Percentiles rank a stretch among this genome's conserved stretches.
phyloP scores from a whole-genome alignment of 768 basidiomycete species.

The Lyophyllum atratum region DNA sequence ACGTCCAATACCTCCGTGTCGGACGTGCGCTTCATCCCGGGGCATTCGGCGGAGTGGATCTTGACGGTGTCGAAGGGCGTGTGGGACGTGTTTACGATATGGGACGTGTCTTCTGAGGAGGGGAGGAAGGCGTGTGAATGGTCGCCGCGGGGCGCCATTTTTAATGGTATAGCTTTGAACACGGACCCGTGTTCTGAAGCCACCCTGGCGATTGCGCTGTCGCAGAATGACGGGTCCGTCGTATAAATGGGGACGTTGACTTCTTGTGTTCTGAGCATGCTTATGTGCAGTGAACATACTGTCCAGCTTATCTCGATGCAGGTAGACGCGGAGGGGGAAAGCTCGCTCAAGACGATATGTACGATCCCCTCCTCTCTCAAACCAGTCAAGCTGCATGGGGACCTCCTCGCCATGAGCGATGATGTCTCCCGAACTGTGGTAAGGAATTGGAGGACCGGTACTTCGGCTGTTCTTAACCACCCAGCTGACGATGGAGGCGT shows the following conservation, averaged over 20 bases:
- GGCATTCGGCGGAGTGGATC: conserved; percentile 42
- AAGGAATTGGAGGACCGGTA: conserved; percentile 53
- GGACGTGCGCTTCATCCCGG: conserved; percentile 55
- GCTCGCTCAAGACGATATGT: conserved; percentile 30
- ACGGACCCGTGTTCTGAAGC: conserved; percentile 43
- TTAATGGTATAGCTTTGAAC: conserved; percentile 56
- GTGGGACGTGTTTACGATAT: conserved; percentile 60
- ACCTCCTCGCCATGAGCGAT: conserved; percentile 57
- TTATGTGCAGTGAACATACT: conserved; percentile 26
- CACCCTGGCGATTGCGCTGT: conserved; percentile 51
- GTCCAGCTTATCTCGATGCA: conserved; percentile 35
- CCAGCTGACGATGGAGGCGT: conserved; percentile 25
- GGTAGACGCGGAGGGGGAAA: conserved; percentile 3
- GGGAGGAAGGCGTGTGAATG: conserved; percentile 45
- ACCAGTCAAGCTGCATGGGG: conserved; percentile 51
- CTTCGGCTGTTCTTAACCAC: conserved; percentile 48
- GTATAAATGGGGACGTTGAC: conserved; percentile 7
- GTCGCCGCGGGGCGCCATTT: conserved; percentile 54
- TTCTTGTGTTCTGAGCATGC: conserved; percentile 18
- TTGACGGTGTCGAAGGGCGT: conserved; percentile 59
- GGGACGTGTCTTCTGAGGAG: conserved; percentile 37
- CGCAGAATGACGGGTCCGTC: conserved; percentile 45
- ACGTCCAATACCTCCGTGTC: conserved; percentile 47
- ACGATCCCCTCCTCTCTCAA: conserved; percentile 42
- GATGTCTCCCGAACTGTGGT: conserved; percentile 51